phyloP scores from a whole-genome alignment of 1,284 basidiomycete genomes.

The Polyporus tsugae region DNA sequence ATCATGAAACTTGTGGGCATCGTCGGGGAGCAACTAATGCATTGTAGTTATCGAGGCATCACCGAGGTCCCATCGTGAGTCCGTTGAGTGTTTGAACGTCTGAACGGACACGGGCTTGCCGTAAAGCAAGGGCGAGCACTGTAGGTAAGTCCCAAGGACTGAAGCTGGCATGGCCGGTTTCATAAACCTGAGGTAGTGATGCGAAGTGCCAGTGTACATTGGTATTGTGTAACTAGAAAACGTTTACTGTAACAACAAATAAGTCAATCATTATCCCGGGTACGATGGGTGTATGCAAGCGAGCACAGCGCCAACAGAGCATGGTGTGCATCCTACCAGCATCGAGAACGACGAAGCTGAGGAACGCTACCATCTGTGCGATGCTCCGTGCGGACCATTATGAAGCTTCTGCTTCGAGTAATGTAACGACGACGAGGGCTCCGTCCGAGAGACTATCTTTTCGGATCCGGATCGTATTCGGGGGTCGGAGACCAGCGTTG shows the following conservation, averaged over 20 bases:
- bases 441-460: background rate
- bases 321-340: background rate
- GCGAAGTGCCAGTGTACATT: slow-evolving; percentile 9
- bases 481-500: slow-evolving; percentile 24
- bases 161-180: no score
- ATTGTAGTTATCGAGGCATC: background rate
- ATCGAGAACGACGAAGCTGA: background rate
- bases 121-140: background rate
- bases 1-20: background rate
- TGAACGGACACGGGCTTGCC: background rate
- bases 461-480: slow-evolving; percentile 18
- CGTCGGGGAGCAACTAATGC: background rate
- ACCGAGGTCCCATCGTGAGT: background rate
- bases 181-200: background rate
- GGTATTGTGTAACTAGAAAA: slow-evolving; percentile 12
- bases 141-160: background rate
- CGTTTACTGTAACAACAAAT: slow-evolving; percentile 15
- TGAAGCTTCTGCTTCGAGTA: slow-evolving; percentile 3
- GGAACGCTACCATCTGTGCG: slow-evolving; percentile 9
- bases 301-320: background rate
- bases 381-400: background rate
- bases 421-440: background rate
- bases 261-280: slow-evolving; percentile 12
- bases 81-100: background rate
- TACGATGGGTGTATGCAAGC: background rate